Evolutionary conservation across 1,284 basidiomycete genomes (phyloP).

Genomic region (Cryptococcus wingfieldii): DNA sequence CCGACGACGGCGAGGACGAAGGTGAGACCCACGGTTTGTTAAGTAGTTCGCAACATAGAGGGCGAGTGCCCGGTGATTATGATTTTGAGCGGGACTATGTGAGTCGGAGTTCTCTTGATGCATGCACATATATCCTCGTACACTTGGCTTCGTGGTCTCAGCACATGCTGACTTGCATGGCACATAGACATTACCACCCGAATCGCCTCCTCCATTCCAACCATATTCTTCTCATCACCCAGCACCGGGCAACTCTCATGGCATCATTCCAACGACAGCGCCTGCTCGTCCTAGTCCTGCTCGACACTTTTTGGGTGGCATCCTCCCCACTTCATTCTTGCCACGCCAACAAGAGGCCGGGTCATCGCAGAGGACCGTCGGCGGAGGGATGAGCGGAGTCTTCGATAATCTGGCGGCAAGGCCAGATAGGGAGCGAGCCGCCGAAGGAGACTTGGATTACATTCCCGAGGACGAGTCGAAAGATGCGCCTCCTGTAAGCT

Average conservation of each 20-base stretch:
- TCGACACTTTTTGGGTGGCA: slow-evolving; percentile 63
- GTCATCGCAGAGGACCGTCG: slow-evolving; percentile 36
- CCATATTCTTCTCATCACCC: slow-evolving; percentile 58
- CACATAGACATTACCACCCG: slow-evolving; percentile 55
- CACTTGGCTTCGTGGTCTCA: background rate
- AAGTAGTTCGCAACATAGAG: slow-evolving; percentile 3
- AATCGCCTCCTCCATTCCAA: slow-evolving; percentile 69
- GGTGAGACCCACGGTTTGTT: slow-evolving; percentile 28
- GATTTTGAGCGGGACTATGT: slow-evolving; percentile 79
- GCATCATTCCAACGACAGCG: slow-evolving; percentile 60
- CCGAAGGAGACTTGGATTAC: slow-evolving; percentile 59
- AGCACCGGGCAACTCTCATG: slow-evolving; percentile 75
- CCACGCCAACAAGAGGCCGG: slow-evolving; percentile 45
- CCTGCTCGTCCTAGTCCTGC: slow-evolving; percentile 50
- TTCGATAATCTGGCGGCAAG: slow-evolving; percentile 94
- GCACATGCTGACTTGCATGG: slow-evolving; percentile 1
- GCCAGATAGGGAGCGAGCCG: slow-evolving; percentile 56
- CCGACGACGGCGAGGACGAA: slow-evolving; percentile 23
- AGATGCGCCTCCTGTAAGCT: slow-evolving; percentile 74
- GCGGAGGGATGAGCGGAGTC: slow-evolving; percentile 85
- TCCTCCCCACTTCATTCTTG: slow-evolving; percentile 71
- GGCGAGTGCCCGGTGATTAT: slow-evolving; percentile 55
- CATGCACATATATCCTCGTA: background rate
- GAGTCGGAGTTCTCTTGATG: slow-evolving; percentile 18
- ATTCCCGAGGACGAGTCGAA: slow-evolving; percentile 72